Conservation (phyloP, 176 grass and related monocot species). For the Musa beccarii region DNA sequence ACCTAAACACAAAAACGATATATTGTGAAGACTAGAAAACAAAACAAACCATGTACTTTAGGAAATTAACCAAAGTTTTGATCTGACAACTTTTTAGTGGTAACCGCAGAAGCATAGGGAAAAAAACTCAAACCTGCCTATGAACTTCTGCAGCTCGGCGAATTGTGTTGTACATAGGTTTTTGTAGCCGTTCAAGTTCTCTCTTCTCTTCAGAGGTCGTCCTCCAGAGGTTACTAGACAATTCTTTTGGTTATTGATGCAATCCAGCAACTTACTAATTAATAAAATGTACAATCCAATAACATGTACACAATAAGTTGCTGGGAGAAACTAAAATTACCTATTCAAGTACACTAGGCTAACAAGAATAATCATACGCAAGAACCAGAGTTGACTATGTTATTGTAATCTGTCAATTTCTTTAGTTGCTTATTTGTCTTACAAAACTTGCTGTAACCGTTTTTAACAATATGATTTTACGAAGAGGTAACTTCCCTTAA, state of each 20-base stretch:
- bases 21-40: background rate
- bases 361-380: background rate
- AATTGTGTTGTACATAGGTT: constrained; percentile 77
- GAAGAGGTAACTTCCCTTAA: background rate
- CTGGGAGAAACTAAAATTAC: background rate
- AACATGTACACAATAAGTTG: background rate
- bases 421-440: background rate
- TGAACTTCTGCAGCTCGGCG: constrained; percentile 97
- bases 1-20: constrained; percentile 41
- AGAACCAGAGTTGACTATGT: background rate
- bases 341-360: background rate
- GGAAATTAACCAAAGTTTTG: constrained; percentile 5
- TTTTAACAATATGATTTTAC: background rate
- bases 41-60: background rate
- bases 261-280: background rate
- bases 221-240: constrained; percentile 80
- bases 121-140: constrained; percentile 60
- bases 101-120: constrained; percentile 2
- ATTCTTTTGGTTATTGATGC: constrained; percentile 17
- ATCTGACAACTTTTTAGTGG: constrained; percentile 1
- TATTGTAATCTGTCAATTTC: no score
- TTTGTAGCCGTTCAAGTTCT: constrained; percentile 72
- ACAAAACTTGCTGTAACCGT: background rate
- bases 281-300: background rate
- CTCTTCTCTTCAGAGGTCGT: constrained; percentile 91